Base-by-base conservation (phyloP, 1,139 yeast genomes). In the Geotrichum citri-aurantii region DNA sequence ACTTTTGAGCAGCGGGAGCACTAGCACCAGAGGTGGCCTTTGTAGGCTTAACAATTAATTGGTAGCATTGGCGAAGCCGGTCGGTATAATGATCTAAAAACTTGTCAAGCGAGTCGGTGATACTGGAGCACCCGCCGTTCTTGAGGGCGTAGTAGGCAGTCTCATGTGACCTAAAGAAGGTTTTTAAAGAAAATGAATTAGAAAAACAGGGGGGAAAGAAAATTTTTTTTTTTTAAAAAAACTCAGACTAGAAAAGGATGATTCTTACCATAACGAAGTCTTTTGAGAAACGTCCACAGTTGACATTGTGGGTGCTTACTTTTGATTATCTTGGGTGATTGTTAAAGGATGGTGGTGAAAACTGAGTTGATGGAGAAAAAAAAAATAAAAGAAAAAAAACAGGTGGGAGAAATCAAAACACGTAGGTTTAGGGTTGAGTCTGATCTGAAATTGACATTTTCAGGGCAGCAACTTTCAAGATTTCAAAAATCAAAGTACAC, bases 61-160 rank as follows among this genome's bases (percentile, higher is more conserved):
- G 64, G 55, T 62, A 65, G 58, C 69, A 67, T 29, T 61, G 59
- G 27, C 57, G 52, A 26, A 66, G 54, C 57, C 63, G 67, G 19
- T 59, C 52, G 10, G 64, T 50, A 44, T 62, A 59, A 48, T 48
- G 52, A 10, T 57, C 59, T 24, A 66, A 54, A 55, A 69, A 70
- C 40, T 51, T 48, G 42, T 61, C 64, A 14, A 68, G 61, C 26
- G 66, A 63, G 49, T 57, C 57, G 54, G 67, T 31, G 8, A 65
- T 57, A 52, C 61, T 64, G n/a, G 61, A 55, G 26, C 61, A 53
- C 14, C 61, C 61, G 33, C 63, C 56, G 17, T 61, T 52, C 42
- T 58, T 50, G 47, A 67, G 56, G 23, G 64, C 65, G 55, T 64
- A 62, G 56, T 64, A 66, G 12, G 69, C 70, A n/a, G 69, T 66